Percentiles rank a stretch among this genome's conserved stretches.
These are phyloP conservation scores for Quillaja saponaria DNA, from an alignment of 306 rosid species.

Conservation along the genomic window DNA sequence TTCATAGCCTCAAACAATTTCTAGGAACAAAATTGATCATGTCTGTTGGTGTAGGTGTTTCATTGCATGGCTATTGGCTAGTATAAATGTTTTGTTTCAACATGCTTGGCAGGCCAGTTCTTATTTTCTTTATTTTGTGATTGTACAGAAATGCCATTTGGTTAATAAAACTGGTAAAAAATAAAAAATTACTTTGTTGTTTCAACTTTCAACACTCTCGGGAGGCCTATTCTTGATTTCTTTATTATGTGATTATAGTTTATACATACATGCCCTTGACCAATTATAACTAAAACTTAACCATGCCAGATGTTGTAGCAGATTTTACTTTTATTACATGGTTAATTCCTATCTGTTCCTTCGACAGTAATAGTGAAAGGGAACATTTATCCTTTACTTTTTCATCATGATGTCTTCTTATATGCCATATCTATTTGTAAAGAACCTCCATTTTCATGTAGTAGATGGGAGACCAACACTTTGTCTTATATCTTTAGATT, in stretches of 20 bases:
- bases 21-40: constrained; percentile 4
- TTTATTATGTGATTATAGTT: neutral
- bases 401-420: neutral
- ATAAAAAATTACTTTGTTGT: too few species aligned
- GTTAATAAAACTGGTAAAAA: too few species aligned
- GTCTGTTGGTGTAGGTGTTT: neutral
- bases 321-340: constrained; percentile 5
- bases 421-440: neutral
- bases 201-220: neutral
- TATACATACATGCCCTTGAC: constrained; percentile 2
- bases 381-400: neutral
- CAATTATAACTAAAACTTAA: neutral
- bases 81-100: neutral
- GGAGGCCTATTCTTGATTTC: neutral
- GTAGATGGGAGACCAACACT: neutral
- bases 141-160: neutral
- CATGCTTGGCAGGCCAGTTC: constrained; percentile 1
- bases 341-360: neutral
- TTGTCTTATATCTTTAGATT: neutral
- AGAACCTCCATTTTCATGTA: neutral
- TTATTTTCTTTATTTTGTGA: neutral
- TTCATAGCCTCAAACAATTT: neutral
- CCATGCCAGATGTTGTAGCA: constrained; percentile 8
- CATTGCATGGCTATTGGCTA: neutral
- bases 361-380: neutral